Conservation (phyloP, 257 asterid genomes). For the Solanum dulcamara region DNA sequence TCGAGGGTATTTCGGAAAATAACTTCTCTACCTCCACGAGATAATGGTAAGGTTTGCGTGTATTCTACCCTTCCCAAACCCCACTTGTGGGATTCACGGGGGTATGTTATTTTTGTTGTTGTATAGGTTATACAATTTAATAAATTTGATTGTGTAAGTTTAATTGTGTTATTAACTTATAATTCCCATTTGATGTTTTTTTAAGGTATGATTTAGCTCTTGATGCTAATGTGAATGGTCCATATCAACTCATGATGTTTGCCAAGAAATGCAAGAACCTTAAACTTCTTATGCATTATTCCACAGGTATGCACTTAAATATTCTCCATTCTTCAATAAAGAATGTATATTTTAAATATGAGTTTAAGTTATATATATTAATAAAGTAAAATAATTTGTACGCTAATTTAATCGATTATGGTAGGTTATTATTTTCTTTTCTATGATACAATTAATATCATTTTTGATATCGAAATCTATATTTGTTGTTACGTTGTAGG, state of each 20-base stretch:
- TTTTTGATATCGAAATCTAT: neutral
- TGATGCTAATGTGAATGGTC: conserved; percentile 30
- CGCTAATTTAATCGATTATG: neutral
- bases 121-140: no score
- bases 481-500: no score
- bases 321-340: neutral
- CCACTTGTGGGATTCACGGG: no score
- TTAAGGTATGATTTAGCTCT: conserved; percentile 32
- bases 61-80: no score
- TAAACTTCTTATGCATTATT: conserved; percentile 4
- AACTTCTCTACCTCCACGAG: no score
- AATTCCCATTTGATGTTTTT: neutral
- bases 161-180: neutral
- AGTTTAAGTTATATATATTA: neutral
- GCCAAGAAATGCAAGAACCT: conserved; percentile 44
- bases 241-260: conserved; percentile 12
- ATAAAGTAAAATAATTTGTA: neutral
- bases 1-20: no score
- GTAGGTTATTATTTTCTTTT: neutral
- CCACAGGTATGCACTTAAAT: neutral
- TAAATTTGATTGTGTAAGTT: neutral
- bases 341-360: neutral
- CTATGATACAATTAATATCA: no score
- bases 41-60: no score
- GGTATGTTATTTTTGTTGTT: no score